phyloP scores from a whole-genome alignment of 2,329 filamentous ascomycete genomes.

The Calonectria pseudoturangicola region DNA sequence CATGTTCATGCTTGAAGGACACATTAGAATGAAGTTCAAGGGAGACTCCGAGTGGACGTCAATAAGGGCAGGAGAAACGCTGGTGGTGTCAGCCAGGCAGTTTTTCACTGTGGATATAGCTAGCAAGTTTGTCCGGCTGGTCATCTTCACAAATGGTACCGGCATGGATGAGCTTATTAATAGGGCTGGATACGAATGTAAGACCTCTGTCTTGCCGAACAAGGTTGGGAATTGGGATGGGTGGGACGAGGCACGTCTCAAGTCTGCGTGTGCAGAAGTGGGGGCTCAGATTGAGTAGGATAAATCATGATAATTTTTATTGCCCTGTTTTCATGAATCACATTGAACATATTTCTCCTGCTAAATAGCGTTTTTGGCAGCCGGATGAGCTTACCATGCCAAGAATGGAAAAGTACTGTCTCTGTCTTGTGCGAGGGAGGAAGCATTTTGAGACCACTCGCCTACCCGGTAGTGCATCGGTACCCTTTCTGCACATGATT shows the following conservation, averaged over 20 bases:
- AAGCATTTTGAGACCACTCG: too few species aligned
- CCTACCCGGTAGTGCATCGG: too few species aligned
- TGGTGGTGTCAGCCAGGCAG: conserved; percentile 9
- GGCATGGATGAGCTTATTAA: conserved; percentile 21
- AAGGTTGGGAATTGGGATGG: conserved; percentile 25
- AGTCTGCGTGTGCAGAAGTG: conserved; percentile 35
- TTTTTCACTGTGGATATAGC: conserved; percentile 26
- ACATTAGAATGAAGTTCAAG: conserved; percentile 14
- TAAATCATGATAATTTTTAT: not conserved
- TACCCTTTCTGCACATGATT: too few species aligned
- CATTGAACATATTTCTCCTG: not conserved
- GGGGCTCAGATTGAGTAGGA: conserved; percentile 31
- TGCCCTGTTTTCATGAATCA: too few species aligned
- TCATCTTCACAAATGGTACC: conserved; percentile 11
- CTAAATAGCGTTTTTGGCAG: not conserved
- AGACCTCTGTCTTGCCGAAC: not conserved
- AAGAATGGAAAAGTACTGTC: too few species aligned
- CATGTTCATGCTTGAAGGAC: conserved; percentile 10
- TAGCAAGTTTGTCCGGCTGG: conserved; percentile 21
- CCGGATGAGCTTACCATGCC: too few species aligned
- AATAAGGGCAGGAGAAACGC: not conserved
- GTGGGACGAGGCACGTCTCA: conserved; percentile 31
- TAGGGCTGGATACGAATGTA: conserved; percentile 17
- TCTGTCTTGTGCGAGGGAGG: too few species aligned
- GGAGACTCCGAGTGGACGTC: conserved; percentile 18